Evolutionary conservation across 2,329 filamentous ascomycete species (phyloP).

Genomic region (Gliomastix tumulicola): DNA sequence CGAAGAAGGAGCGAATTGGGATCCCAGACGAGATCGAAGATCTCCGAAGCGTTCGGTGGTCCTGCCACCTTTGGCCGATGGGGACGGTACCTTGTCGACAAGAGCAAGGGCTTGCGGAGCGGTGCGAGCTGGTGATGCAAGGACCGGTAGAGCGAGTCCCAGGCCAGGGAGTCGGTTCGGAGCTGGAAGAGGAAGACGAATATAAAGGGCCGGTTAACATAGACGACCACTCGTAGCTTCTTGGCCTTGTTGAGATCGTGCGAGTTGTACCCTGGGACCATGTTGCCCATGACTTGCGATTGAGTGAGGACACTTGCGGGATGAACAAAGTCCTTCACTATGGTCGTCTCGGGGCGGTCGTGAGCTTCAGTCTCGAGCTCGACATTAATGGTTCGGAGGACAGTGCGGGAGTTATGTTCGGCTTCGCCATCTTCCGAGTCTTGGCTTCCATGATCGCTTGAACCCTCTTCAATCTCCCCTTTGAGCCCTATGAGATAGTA

Average conservation of each 20-base stretch:
- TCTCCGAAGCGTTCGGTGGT: constrained; percentile 27
- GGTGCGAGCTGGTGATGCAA: constrained; percentile 55
- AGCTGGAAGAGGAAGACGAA: constrained; percentile 65
- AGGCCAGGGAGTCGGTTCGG: constrained; percentile 50
- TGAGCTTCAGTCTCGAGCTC: constrained; percentile 44
- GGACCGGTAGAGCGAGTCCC: constrained; percentile 48
- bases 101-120: constrained; percentile 47
- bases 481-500: constrained; percentile 63
- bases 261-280: constrained; percentile 20
- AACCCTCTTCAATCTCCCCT: constrained; percentile 50
- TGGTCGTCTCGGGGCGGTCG: constrained; percentile 33
- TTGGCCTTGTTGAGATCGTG: constrained; percentile 47
- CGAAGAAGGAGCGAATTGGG: constrained; percentile 47
- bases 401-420: constrained; percentile 45
- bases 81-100: constrained; percentile 50
- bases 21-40: constrained; percentile 60
- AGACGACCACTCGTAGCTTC: constrained; percentile 63
- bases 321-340: constrained; percentile 36
- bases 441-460: constrained; percentile 20
- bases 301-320: constrained; percentile 20
- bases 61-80: constrained; percentile 32
- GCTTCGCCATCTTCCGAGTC: constrained; percentile 20
- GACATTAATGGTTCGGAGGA: constrained; percentile 60
- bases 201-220: constrained; percentile 68
- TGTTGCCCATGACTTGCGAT: constrained; percentile 24